Evolutionary conservation across 371 early-diverging fungal species (phyloP).

Genomic region (Mucor circinelloides): DNA sequence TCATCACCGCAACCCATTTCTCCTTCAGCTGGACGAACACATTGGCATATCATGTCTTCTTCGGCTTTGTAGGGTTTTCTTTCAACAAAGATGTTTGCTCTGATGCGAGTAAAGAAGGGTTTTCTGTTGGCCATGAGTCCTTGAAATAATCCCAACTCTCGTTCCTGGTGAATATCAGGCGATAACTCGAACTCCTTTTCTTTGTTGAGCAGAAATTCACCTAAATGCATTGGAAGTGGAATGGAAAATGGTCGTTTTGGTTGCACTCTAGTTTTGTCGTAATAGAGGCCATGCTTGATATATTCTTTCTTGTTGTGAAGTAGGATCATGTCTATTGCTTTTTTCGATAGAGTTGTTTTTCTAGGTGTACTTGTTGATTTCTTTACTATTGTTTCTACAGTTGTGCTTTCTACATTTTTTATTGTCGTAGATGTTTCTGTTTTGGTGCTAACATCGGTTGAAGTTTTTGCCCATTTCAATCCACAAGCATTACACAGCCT

Average conservation of each 20-base stretch:
- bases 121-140: constrained; percentile 13
- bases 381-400: not conserved
- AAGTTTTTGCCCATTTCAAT: constrained; percentile 28
- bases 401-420: not conserved
- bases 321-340: not conserved
- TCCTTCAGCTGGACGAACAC: constrained; percentile 58
- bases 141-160: constrained; percentile 35
- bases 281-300: constrained; percentile 22
- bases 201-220: constrained; percentile 38
- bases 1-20: constrained; percentile 69
- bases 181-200: constrained; percentile 53
- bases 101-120: constrained; percentile 37
- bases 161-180: constrained; percentile 52
- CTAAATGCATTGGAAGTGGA: constrained; percentile 60
- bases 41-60: constrained; percentile 59
- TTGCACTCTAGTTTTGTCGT: not conserved
- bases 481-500: constrained; percentile 55
- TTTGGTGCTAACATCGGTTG: not conserved
- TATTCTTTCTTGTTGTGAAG: constrained; percentile 17
- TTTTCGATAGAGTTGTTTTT: constrained; percentile 4
- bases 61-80: constrained; percentile 60
- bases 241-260: constrained; percentile 25
- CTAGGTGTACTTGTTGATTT: not conserved
- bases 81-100: constrained; percentile 70
- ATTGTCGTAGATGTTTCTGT: not conserved